Percentiles rank a stretch among this genome's conserved stretches.
phyloP scores from a whole-genome alignment of 176 grass and related monocot genomes.

The Avena eriantha region DNA sequence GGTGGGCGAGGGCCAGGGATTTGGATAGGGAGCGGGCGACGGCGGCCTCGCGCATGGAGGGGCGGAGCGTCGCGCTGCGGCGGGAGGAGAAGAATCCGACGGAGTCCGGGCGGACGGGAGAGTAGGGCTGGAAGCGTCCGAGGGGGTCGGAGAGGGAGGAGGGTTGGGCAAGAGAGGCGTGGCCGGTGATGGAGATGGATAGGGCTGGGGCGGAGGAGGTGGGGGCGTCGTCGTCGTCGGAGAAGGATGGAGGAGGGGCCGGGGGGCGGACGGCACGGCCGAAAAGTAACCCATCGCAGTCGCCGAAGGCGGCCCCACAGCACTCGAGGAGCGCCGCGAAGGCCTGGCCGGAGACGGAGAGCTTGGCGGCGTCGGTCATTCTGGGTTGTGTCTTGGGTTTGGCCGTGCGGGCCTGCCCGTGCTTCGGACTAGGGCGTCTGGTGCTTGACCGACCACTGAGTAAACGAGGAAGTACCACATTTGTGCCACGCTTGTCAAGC shows the following conservation, averaged over 20 bases:
- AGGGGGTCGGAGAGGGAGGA: constrained; percentile 51
- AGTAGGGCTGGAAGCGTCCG: constrained; percentile 41
- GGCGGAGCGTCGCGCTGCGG: constrained; percentile 45
- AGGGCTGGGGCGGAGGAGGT: constrained; percentile 41
- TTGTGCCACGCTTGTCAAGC: too few species aligned
- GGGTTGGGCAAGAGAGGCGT: constrained; percentile 26
- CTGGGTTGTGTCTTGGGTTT: background rate
- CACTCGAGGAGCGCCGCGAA: constrained; percentile 50
- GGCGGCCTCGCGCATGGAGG: constrained; percentile 63
- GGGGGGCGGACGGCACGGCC: constrained; percentile 41
- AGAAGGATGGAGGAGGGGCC: constrained; percentile 29
- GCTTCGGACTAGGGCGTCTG: background rate
- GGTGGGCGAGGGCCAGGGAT: constrained; percentile 11
- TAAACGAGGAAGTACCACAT: too few species aligned
- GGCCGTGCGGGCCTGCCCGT: background rate
- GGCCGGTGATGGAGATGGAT: constrained; percentile 38
- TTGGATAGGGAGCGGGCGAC: constrained; percentile 44
- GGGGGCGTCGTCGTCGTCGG: constrained; percentile 22
- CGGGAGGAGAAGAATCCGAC: constrained; percentile 63
- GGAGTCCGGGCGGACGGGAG: background rate
- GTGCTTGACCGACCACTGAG: background rate
- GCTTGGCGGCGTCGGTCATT: constrained; percentile 37
- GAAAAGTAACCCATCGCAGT: constrained; percentile 51
- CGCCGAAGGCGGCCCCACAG: constrained; percentile 42
- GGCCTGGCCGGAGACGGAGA: constrained; percentile 52